These are phyloP conservation scores for Orbilia ellipsospora DNA, from an alignment of 2,329 filamentous ascomycete genomes.

Conservation along the genomic window DNA sequence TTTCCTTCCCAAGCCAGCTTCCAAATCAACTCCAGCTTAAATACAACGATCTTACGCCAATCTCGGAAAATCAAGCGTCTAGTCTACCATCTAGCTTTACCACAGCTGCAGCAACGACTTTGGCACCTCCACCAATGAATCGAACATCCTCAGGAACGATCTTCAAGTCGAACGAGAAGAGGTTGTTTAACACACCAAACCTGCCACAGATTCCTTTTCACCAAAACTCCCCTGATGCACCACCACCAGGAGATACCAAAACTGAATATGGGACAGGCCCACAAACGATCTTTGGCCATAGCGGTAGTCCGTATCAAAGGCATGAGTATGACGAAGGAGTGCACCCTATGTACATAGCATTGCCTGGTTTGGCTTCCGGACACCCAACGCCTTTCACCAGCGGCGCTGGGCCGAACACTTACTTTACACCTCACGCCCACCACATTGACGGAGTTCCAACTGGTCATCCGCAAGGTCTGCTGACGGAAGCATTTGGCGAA, in stretches of 20 bases:
- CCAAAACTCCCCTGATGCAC: conserved; percentile 47
- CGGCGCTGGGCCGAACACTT: conserved; percentile 32
- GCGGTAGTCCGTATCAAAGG: conserved; percentile 35
- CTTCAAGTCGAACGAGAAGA: conserved; percentile 40
- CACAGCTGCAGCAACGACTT: conserved; percentile 11
- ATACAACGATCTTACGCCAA: conserved; percentile 38
- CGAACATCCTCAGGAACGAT: conserved; percentile 41
- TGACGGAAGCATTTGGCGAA: conserved; percentile 44
- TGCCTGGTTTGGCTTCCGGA: conserved; percentile 32
- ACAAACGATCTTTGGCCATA: conserved; percentile 31
- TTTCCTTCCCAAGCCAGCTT: conserved; percentile 41
- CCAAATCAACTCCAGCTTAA: conserved; percentile 38
- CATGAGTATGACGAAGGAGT: conserved; percentile 39
- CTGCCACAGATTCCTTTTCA: conserved; percentile 43
- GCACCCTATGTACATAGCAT: conserved; percentile 42
- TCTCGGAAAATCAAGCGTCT: conserved; percentile 33
- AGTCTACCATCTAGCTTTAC: conserved; percentile 47
- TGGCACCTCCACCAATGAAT: conserved; percentile 47
- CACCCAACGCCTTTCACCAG: conserved; percentile 47
- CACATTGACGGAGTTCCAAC: conserved; percentile 43
- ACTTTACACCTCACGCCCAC: conserved; percentile 41
- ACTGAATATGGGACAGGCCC: conserved; percentile 31
- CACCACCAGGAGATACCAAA: conserved; percentile 43
- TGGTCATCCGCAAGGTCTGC: conserved; percentile 27
- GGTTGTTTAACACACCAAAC: conserved; percentile 28